Evolutionary conservation across 2,329 filamentous ascomycete genomes (phyloP), one percentile per base, ranked within the genome.

Genomic region (Beauveria rudraprayagi): DNA sequence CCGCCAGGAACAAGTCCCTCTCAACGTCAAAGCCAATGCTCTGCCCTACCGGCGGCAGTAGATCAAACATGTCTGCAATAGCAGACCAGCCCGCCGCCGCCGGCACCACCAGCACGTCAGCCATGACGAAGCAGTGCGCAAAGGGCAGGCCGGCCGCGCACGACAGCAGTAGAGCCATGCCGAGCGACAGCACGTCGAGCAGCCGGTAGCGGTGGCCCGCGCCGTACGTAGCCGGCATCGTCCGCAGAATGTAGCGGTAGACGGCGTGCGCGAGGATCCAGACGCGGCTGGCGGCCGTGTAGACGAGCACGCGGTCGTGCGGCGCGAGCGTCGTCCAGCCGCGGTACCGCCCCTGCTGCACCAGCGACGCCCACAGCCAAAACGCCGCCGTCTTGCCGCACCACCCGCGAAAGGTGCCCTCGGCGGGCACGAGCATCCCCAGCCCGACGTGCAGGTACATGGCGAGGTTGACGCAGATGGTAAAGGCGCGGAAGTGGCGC

Each of bases 91-190:
- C 61, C 37, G 61, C 54, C 14, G 61, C 61, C 19, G 47, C 58
- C 3, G 58, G 47, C 47, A 46, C 58, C 11, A 63, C 61, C 34
- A 59, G 46, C 24, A 51, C 52, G 22, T 63, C 61, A 7, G 61
- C 61, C 61, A 61, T 63, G 40, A 60, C 61, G 24, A 61, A 63
- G 53, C 61, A 63, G 57, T 61, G 60, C 41, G 60, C 58, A 28
- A 54, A 63, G 19, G 58, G 53, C 19, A 61, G 41, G 16, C 58
- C 47, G 5, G 57, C n/a, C 3, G 53, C 51, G 37, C 46, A 43
- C 26, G 58, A 57, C 10, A 63, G 46, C 28, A 53, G 37, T 16
- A 41, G 26, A 17, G 61, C 56, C 37, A 61, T 11, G n/a, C 30
- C 52, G 46, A 63, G 61, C 26, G 61, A 58, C 28, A 61, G 56